These are phyloP conservation scores for Selaginella tamariscina DNA, from an alignment of 75 land plant genomes.

Conservation along the genomic window DNA sequence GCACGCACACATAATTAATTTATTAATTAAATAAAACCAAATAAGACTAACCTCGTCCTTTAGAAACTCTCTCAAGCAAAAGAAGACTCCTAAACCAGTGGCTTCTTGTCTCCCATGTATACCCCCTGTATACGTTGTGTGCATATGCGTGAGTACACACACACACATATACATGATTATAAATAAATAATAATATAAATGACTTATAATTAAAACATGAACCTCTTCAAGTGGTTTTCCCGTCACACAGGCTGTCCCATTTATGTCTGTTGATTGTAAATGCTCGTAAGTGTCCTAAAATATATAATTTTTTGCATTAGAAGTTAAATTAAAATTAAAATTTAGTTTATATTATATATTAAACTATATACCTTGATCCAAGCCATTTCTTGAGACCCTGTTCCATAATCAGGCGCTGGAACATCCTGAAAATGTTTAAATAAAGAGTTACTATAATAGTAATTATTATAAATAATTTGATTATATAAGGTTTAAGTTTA, in stretches of 20 bases:
- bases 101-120: constrained; percentile 14
- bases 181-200: not conserved
- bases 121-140: constrained; percentile 7
- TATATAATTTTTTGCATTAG: not conserved
- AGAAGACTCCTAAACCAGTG: constrained; percentile 6
- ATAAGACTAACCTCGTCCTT: not conserved
- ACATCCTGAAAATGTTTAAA: constrained; percentile 8
- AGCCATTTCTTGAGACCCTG: constrained; percentile 12
- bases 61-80: constrained; percentile 9
- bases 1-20: too few relatives aligned
- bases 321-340: not conserved
- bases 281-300: constrained; percentile 12
- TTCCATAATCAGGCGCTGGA: constrained; percentile 11
- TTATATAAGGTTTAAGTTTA: too few relatives aligned
- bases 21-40: not conserved
- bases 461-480: too few relatives aligned
- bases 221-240: constrained; percentile 14
- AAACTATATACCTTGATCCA: constrained; percentile 6
- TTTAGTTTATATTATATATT: not conserved
- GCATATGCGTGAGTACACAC: not conserved
- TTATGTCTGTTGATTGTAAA: constrained; percentile 5
- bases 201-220: not conserved
- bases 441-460: too few relatives aligned
- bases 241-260: constrained; percentile 7
- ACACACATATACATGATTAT: too few relatives aligned